Evolutionary conservation across 2,329 filamentous ascomycete genomes (phyloP).

Genomic region (Aspergillus melleus): DNA sequence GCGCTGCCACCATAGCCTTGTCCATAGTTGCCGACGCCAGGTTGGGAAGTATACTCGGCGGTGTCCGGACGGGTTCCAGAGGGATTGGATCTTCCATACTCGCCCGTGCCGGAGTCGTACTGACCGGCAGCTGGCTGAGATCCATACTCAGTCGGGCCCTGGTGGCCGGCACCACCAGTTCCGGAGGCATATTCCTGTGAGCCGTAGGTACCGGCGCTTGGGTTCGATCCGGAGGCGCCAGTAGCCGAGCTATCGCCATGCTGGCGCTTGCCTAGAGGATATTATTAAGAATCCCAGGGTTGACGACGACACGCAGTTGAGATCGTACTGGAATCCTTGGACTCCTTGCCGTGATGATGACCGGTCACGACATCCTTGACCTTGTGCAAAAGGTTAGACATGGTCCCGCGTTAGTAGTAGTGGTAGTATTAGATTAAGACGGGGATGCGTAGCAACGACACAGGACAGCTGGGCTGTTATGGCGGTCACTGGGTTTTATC

Average conservation of each 20-base stretch:
- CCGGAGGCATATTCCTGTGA: slow-evolving; percentile 17
- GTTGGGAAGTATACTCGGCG: slow-evolving; percentile 3
- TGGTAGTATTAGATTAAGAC: not conserved
- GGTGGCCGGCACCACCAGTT: not conserved
- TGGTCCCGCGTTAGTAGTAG: slow-evolving; percentile 20
- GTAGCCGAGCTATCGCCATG: slow-evolving; percentile 4
- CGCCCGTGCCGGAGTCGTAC: slow-evolving; percentile 7
- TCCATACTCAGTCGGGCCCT: slow-evolving; percentile 28
- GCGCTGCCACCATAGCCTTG: slow-evolving; percentile 10
- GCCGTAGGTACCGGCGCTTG: slow-evolving; percentile 12
- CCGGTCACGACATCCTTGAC: slow-evolving; percentile 48
- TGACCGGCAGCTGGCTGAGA: slow-evolving; percentile 24
- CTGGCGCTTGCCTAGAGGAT: not conserved
- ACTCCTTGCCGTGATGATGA: slow-evolving; percentile 23
- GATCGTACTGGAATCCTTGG: slow-evolving; percentile 14
- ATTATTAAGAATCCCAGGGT: not conserved
- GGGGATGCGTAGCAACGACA: not conserved
- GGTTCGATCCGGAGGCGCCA: slow-evolving; percentile 45
- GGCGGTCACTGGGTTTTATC: not conserved
- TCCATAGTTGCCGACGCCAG: slow-evolving; percentile 2
- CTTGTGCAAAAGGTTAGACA: slow-evolving; percentile 50
- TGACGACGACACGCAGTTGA: not conserved
- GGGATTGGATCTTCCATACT: not conserved
- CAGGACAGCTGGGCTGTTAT: not conserved
- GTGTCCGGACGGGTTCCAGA: too few relatives aligned